A percentile compares a stretch with the other conserved stretches of the same genome.
These are phyloP conservation scores for Spiromastix sp. DNA, from an alignment of 2,329 filamentous ascomycete species.

Conservation along the genomic window DNA sequence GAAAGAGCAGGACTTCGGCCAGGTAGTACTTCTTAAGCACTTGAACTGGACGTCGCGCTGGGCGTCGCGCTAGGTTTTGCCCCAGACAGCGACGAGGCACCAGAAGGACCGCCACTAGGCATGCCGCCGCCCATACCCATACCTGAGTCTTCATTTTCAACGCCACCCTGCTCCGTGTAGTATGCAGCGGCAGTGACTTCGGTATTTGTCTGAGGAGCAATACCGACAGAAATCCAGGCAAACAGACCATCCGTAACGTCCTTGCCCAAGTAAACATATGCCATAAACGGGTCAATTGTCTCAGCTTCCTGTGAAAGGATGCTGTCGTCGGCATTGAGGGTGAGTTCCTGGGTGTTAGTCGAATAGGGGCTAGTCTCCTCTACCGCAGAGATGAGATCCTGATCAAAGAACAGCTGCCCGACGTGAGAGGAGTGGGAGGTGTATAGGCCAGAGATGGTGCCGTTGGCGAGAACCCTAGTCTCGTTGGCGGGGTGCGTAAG, in stretches of 20 bases:
- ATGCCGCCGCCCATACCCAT: no score
- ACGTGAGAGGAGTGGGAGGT: constrained; percentile 47
- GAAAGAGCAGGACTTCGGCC: no score
- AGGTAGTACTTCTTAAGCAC: no score
- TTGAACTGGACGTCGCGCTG: no score
- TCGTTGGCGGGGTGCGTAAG: constrained; percentile 22
- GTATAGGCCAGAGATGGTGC: constrained; percentile 42
- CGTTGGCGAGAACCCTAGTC: constrained; percentile 38
- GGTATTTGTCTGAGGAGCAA: constrained; percentile 31
- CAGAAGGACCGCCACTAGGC: no score
- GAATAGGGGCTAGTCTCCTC: constrained; percentile 39
- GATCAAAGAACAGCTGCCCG: constrained; percentile 56
- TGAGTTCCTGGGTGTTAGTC: constrained; percentile 38
- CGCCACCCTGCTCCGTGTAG: constrained; percentile 25
- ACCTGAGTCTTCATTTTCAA: constrained; percentile 7
- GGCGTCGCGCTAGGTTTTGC: no score
- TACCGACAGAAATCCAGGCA: constrained; percentile 44
- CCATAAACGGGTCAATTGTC: constrained; percentile 47
- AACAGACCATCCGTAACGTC: constrained; percentile 41
- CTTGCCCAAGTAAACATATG: constrained; percentile 49
- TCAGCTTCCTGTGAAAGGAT: constrained; percentile 41
- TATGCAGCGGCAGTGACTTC: constrained; percentile 20
- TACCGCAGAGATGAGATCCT: constrained; percentile 44
- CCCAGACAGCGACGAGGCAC: no score
- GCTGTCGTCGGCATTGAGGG: constrained; percentile 41